Percentiles rank a stretch among this genome's conserved stretches.
Evolutionary conservation across 129 eudicot species (phyloP).

Genomic region (Chrysanthemum seticuspe): DNA sequence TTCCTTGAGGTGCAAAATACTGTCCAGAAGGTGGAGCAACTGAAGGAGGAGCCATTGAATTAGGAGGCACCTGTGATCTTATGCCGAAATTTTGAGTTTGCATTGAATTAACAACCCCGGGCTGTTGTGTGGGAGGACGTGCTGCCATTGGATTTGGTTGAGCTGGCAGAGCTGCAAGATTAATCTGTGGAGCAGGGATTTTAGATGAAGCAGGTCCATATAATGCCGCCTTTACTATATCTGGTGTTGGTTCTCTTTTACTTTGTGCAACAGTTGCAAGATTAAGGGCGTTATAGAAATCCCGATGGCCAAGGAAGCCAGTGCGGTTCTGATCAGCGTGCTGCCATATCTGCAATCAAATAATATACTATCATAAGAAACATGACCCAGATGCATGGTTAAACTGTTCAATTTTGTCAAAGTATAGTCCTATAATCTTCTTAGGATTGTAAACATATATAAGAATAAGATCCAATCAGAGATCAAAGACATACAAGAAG

Average conservation of each 20-base stretch:
- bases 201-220: too few species aligned
- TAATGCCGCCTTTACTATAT: too few species aligned
- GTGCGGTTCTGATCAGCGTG: slow-evolving; percentile 37
- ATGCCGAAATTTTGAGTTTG: slow-evolving; percentile 62
- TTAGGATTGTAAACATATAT: too few species aligned
- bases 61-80: slow-evolving; percentile 62
- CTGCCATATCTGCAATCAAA: slow-evolving; percentile 81
- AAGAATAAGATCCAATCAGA: too few species aligned
- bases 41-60: slow-evolving; percentile 39
- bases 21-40: slow-evolving; percentile 39
- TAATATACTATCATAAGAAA: slow-evolving; percentile 5
- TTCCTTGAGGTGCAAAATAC: slow-evolving; percentile 54
- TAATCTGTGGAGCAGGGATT: too few species aligned
- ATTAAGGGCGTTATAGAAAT: slow-evolving; percentile 81
- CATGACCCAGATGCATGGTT: background rate
- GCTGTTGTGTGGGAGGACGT: slow-evolving; percentile 51
- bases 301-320: slow-evolving; percentile 83
- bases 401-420: background rate
- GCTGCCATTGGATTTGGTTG: slow-evolving; percentile 42
- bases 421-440: too few species aligned
- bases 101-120: slow-evolving; percentile 41
- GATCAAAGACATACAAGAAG: too few species aligned
- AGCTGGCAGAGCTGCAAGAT: slow-evolving; percentile 38
- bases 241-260: slow-evolving; percentile 23
- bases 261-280: slow-evolving; percentile 94